Evolutionary conservation across 768 basidiomycete genomes (phyloP).

Genomic region (Gyrodon lividus): DNA sequence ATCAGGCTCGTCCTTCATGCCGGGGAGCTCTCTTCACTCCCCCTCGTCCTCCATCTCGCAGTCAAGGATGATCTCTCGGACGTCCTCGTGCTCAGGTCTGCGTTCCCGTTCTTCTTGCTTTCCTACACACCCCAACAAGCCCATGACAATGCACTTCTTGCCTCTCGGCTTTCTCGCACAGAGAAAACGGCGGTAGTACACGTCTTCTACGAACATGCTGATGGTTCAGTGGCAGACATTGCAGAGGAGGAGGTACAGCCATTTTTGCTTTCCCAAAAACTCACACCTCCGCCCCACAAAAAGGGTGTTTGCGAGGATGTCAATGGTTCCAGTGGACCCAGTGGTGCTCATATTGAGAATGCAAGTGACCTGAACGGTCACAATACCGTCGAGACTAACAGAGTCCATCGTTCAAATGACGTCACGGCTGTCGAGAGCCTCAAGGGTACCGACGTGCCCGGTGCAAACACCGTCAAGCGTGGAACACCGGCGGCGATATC

Average conservation of each 20-base stretch:
- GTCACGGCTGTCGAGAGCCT: background rate
- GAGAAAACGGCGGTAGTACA: slow-evolving; percentile 83
- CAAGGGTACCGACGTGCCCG: background rate
- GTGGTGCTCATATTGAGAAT: background rate
- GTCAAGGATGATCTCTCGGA: slow-evolving; percentile 67
- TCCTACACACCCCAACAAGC: slow-evolving; percentile 78
- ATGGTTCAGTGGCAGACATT: slow-evolving; percentile 48
- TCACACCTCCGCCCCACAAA: slow-evolving; percentile 27
- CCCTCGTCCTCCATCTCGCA: slow-evolving; percentile 73
- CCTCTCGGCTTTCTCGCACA: slow-evolving; percentile 70
- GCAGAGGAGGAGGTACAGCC: slow-evolving; percentile 56
- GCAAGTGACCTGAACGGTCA: too few relatives aligned
- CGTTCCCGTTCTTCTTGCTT: slow-evolving; percentile 78
- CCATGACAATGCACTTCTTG: slow-evolving; percentile 87
- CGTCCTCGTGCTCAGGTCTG: slow-evolving; percentile 72
- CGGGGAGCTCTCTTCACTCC: slow-evolving; percentile 59
- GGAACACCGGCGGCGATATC: slow-evolving; percentile 10
- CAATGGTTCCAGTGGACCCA: slow-evolving; percentile 8
- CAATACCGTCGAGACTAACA: background rate
- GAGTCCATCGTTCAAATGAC: background rate
- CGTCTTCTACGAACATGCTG: slow-evolving; percentile 57
- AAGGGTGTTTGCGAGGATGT: too few relatives aligned
- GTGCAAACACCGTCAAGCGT: background rate
- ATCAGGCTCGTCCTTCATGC: slow-evolving; percentile 67
- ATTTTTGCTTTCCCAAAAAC: slow-evolving; percentile 55